These are phyloP conservation scores for Neurospora africana DNA, from an alignment of 495 filamentous ascomycete genomes.

Conservation along the genomic window DNA sequence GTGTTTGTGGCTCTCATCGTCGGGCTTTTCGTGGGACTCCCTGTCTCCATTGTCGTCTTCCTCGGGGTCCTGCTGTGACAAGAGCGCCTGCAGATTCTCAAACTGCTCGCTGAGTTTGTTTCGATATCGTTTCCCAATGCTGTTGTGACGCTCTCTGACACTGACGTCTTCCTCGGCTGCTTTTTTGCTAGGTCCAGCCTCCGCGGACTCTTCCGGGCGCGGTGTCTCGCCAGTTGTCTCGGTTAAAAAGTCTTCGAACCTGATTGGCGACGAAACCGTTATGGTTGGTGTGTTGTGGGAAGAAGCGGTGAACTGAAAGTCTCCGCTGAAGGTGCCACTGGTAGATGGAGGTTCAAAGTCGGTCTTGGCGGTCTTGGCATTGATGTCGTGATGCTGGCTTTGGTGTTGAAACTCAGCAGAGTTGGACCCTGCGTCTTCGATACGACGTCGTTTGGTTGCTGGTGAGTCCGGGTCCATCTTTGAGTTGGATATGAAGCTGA, in stretches of 20 bases:
- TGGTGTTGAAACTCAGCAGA: not conserved
- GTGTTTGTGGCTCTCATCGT: not conserved
- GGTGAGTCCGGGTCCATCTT: not conserved
- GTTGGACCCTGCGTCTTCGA: not conserved
- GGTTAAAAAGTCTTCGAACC: not conserved
- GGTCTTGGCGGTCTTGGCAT: not conserved
- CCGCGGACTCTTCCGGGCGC: not conserved
- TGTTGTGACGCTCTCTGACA: slow-evolving; percentile 13
- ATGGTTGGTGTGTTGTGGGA: not conserved
- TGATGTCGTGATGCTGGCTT: not conserved
- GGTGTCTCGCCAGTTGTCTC: not conserved
- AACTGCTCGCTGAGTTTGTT: slow-evolving; percentile 22
- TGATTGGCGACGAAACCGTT: not conserved
- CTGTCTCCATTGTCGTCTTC: not conserved
- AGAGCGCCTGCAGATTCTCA: slow-evolving; percentile 12
- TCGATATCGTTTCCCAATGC: slow-evolving; percentile 24
- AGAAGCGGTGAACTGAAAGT: not conserved
- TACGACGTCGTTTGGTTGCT: not conserved
- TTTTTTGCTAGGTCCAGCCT: not conserved
- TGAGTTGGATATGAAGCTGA: not conserved
- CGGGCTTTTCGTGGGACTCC: not conserved
- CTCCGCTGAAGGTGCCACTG: not conserved
- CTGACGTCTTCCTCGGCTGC: not conserved
- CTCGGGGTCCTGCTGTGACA: not conserved
- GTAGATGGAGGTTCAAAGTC: not conserved